Evolutionary conservation across 1,139 yeast genomes (phyloP).

Genomic region (Hyphopichia khmerensis): DNA sequence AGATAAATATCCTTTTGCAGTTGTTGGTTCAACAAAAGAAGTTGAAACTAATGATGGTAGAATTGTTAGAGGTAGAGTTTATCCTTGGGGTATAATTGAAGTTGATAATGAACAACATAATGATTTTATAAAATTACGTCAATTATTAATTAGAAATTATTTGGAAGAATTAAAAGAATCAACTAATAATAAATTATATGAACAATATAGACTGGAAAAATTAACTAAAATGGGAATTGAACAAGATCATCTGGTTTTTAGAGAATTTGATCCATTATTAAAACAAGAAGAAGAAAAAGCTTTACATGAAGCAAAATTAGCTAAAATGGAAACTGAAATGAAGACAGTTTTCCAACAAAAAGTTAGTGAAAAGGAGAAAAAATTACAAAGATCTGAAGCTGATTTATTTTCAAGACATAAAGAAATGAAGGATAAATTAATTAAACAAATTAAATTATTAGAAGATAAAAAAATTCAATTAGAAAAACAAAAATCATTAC

Average conservation of each 20-base stretch:
- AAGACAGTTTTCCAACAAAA: slow-evolving; percentile 95
- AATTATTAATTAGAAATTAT: slow-evolving; percentile 83
- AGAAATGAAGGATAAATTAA: slow-evolving; percentile 93
- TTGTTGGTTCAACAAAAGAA: slow-evolving; percentile 83
- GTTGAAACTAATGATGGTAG: slow-evolving; percentile 77
- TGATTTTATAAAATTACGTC: slow-evolving; percentile 89
- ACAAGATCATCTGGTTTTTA: slow-evolving; percentile 89
- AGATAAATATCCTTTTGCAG: slow-evolving; percentile 84
- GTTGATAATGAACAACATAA: slow-evolving; percentile 94
- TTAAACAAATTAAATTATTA: slow-evolving; percentile 81
- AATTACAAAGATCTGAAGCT: slow-evolving; percentile 94
- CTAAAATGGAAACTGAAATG: slow-evolving; percentile 96
- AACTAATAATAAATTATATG: slow-evolving; percentile 77
- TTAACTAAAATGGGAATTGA: slow-evolving; percentile 80
- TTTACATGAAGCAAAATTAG: slow-evolving; percentile 88
- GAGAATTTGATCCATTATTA: slow-evolving; percentile 89
- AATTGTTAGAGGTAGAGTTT: slow-evolving; percentile 84
- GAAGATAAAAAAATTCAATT: slow-evolving; percentile 89
- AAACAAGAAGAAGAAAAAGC: slow-evolving; percentile 94
- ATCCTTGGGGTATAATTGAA: slow-evolving; percentile 98
- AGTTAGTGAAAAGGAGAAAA: slow-evolving; percentile 95
- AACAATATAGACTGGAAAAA: slow-evolving; percentile 85
- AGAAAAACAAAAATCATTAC: slow-evolving; percentile 64
- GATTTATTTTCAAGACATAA: slow-evolving; percentile 94
- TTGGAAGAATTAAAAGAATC: slow-evolving; percentile 92